phyloP scores from a whole-genome alignment of 495 filamentous ascomycete genomes.

The Aspergillus wentii region DNA sequence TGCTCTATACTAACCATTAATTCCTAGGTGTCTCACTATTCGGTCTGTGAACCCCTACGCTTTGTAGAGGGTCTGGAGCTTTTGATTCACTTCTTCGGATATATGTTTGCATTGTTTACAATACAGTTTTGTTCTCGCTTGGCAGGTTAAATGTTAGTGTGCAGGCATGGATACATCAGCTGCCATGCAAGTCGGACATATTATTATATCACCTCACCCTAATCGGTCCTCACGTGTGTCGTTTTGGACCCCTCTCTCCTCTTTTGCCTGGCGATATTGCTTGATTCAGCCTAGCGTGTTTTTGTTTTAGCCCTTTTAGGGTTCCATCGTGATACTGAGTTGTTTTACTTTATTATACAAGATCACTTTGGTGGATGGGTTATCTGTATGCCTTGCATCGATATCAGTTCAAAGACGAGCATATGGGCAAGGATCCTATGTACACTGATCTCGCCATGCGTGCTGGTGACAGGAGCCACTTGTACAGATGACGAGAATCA shows the following conservation, averaged over 20 bases:
- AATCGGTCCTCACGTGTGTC: slow-evolving; percentile 1
- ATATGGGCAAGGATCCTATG: no score
- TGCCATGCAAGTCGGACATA: slow-evolving; percentile 24
- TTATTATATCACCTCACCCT: slow-evolving; percentile 16
- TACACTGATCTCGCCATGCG: no score
- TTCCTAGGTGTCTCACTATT: slow-evolving; percentile 84
- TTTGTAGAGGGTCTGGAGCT: slow-evolving; percentile 45
- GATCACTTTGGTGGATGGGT: slow-evolving; percentile 6
- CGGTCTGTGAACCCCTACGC: slow-evolving; percentile 96
- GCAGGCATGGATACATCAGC: slow-evolving; percentile 17
- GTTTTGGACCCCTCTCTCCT: slow-evolving; percentile 4
- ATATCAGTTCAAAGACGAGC: slow-evolving; percentile 1
- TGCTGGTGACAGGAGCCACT: no score
- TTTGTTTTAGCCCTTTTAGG: slow-evolving; percentile 6
- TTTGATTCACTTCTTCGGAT: slow-evolving; percentile 17
- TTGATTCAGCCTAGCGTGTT: slow-evolving; percentile 24
- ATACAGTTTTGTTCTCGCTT: slow-evolving; percentile 11
- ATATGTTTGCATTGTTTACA: slow-evolving; percentile 18
- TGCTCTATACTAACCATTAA: slow-evolving; percentile 29
- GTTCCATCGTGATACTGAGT: background rate
- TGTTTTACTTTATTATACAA: slow-evolving; percentile 4
- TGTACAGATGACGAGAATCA: no score
- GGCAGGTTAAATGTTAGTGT: slow-evolving; percentile 3
- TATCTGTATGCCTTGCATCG: slow-evolving; percentile 1
- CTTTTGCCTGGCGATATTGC: slow-evolving; percentile 9